Conservation (phyloP, 2,329 filamentous ascomycete species). For the Pezicula radicicola region DNA sequence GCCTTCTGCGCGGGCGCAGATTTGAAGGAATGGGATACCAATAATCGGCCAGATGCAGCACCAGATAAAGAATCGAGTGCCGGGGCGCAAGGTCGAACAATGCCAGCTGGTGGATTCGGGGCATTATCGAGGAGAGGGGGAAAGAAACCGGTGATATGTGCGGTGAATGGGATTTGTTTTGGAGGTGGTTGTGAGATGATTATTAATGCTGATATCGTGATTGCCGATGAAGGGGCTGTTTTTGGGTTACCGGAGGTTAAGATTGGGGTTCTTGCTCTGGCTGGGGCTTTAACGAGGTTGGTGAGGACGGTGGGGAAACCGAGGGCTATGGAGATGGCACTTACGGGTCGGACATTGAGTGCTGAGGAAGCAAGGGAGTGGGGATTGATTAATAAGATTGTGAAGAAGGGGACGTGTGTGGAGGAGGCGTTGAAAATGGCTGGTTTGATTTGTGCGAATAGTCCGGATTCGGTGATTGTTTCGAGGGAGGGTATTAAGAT, state of each 20-base stretch:
- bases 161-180: conserved; percentile 72
- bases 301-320: conserved; percentile 64
- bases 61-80: background rate
- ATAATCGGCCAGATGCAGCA: conserved; percentile 29
- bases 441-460: conserved; percentile 58
- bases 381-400: conserved; percentile 69
- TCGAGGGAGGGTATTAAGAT: conserved; percentile 67
- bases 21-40: conserved; percentile 60
- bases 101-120: conserved; percentile 53
- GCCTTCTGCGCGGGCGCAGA: conserved; percentile 70
- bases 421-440: conserved; percentile 61
- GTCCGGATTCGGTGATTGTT: conserved; percentile 75
- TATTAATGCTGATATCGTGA: conserved; percentile 68
- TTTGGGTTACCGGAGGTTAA: conserved; percentile 73
- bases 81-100: conserved; percentile 12
- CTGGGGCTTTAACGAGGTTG: conserved; percentile 67
- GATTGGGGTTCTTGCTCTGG: conserved; percentile 67
- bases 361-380: conserved; percentile 60
- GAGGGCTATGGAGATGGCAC: conserved; percentile 67
- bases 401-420: conserved; percentile 46
- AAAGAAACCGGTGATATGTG: conserved; percentile 73
- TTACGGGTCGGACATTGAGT: conserved; percentile 57
- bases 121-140: conserved; percentile 63
- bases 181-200: conserved; percentile 78
- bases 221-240: conserved; percentile 54